Evolutionary conservation across 2,329 filamentous ascomycete genomes (phyloP), one percentile per base, ranked within the genome.

Genomic region (Colletotrichum scovillei): DNA sequence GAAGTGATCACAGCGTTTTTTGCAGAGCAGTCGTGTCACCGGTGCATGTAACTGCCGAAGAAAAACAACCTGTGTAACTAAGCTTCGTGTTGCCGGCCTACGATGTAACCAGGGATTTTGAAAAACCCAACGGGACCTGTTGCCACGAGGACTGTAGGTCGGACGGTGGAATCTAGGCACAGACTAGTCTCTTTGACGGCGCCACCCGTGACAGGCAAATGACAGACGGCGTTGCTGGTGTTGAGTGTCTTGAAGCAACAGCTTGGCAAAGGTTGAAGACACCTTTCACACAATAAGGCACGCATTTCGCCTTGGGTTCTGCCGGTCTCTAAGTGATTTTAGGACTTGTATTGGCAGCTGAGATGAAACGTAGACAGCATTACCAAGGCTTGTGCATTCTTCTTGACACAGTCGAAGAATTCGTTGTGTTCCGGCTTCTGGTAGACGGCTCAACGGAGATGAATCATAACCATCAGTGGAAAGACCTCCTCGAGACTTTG

Each of bases 21-120:
- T 24, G 32, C 35, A 57, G 46, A 67, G 30, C 14, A 55, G 22
- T 32, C 46, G 60, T 70, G 67, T 57, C 14, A 66, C 67, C 16
- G 5, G 26, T 30, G 6, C 12, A 22, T 66, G 62, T 6, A 32
- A n/a, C 22, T 26, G 22, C 46, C 42, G 24, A 28, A 8, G 38
- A 28, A 22, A 19, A 22, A 58, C 46, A 26, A 8, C 9, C 19
- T 49, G 14, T 14, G 32, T 14, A 69, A 35, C 8, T 19, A 28
- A 22, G 57, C 16, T 14, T n/a, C 24, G 56, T 71, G 46, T 32
- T 22, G 32, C 46, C 66, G 24, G 30, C 52, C 52, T 30, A 64
- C 53, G 22, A n/a, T 22, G 56, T 52, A 28, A 12, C n/a, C 32
- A 26, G 53, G 14, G 30, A 35, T 30, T 53, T 52, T 9, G 16